Conservation (phyloP, 345 rosid species). For the Boechera stricta region DNA sequence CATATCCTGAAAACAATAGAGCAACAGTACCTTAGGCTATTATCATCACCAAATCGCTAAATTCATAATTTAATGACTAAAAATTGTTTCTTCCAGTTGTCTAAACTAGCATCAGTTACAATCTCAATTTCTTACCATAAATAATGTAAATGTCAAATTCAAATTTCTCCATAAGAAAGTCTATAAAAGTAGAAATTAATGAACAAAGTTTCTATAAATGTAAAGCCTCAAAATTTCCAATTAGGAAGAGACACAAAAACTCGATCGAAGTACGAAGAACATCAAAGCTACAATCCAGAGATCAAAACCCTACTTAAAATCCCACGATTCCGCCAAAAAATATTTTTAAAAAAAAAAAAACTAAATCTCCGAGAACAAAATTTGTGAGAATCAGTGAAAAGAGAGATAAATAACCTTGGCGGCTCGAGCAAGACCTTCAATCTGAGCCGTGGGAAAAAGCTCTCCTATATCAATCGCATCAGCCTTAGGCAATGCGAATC, state of each 20-base stretch:
- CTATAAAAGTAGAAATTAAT: neutral
- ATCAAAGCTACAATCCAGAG: neutral
- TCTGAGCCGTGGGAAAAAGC: conserved; percentile 55
- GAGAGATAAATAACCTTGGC: conserved; percentile 54
- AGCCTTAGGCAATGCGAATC: conserved; percentile 70
- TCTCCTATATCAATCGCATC: conserved; percentile 66
- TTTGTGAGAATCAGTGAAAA: neutral
- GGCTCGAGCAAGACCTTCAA: conserved; percentile 84
- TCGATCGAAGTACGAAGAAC: conserved; percentile 4
- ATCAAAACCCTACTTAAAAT: conserved; percentile 10
- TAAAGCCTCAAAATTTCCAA: neutral
- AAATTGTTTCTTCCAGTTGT: neutral
- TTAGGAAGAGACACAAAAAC: neutral
- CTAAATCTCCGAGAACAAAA: neutral
- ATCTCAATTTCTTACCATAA: conserved; percentile 18
- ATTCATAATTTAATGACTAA: conserved; percentile 1
- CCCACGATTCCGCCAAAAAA: neutral
- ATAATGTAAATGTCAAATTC: neutral
- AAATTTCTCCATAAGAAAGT: conserved; percentile 3
- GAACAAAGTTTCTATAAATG: neutral
- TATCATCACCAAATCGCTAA: conserved; percentile 14
- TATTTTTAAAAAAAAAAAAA: neutral
- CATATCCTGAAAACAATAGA: conserved; percentile 66
- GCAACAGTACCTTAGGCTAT: conserved; percentile 4
- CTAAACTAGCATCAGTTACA: neutral